Evolutionary conservation across 176 grass and related monocot genomes (phyloP).

Genomic region (Thinopyrum elongatum): DNA sequence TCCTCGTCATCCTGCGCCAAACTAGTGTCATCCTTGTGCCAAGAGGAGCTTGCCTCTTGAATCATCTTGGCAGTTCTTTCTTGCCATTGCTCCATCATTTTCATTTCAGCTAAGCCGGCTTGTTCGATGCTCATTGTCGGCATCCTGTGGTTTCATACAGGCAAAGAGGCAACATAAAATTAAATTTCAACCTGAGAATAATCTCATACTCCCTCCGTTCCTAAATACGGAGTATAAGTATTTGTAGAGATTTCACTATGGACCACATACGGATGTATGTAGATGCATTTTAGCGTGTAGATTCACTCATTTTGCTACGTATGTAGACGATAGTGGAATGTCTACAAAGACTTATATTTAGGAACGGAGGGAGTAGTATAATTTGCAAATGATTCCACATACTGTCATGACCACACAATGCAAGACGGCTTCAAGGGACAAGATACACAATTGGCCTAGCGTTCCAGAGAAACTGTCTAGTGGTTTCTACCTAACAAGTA

Average conservation of each 20-base stretch:
- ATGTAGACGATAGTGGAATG: too few relatives aligned
- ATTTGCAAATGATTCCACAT: neutral
- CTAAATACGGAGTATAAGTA: too few relatives aligned
- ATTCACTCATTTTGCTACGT: too few relatives aligned
- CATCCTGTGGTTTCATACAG: conserved; percentile 35
- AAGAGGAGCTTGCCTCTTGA: conserved; percentile 69
- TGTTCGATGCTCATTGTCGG: conserved; percentile 97
- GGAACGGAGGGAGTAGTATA: too few relatives aligned
- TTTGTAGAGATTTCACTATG: too few relatives aligned
- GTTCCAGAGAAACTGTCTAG: neutral
- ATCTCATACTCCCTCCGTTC: too few relatives aligned
- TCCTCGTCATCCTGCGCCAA: conserved; percentile 67
- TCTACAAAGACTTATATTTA: too few relatives aligned
- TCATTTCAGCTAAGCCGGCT: conserved; percentile 83
- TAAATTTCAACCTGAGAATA: neutral
- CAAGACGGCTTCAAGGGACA: neutral
- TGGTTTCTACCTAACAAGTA: neutral
- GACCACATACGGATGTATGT: too few relatives aligned
- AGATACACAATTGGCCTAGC: neutral
- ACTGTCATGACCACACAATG: neutral
- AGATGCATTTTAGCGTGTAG: too few relatives aligned
- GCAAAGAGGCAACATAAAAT: neutral
- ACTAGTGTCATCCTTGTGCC: conserved; percentile 60
- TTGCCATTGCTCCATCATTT: conserved; percentile 92
- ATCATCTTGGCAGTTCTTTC: conserved; percentile 65